Evolutionary conservation across 2,329 filamentous ascomycete species (phyloP), one percentile per base, ranked within the genome.

Genomic region (Alternaria tenuissima): DNA sequence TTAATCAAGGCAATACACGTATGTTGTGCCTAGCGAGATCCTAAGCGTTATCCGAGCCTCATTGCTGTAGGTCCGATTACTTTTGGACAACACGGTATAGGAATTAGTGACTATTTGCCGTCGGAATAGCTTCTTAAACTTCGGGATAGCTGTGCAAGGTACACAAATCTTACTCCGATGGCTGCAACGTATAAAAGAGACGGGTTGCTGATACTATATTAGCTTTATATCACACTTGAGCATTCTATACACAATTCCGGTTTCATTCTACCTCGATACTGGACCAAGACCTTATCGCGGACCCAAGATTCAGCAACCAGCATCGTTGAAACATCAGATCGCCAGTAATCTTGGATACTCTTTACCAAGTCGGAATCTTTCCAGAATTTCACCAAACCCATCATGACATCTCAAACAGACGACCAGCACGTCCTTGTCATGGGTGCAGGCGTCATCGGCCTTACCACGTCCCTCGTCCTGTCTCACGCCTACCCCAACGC

Each of bases 401-500:
- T n/a, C n/a, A 71, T 72, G 70, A 20, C 61, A 24, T 22, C 61
- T 7, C 36, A 55, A 26, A 7, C 28, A 30, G 28, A 38, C 24
- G 54, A 66, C 1, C 52, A 47, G 3, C 55, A 69, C 48, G 70
- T 78, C 60, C 60, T 71, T 55, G 58, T 78, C 55, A 67, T 78
- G 3, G 75, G 88, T 47, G 89, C 89, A 47, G 89, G 89, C 44
- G 88, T 91, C 3, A 84, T 87, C 36, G 89, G 89, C 26, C 81
- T 91, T 48, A 90, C 89, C 2, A 89, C 87, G 2, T 88, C 89
- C 18, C 81, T 89, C 30, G 78, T 86, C 12, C 81, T 91, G 12
- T 86, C 87, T 2, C 80, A 83, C 55, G 82, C 86, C 61, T 81
- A 81, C 41, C 80, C 82, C 2, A 69, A 76, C 3, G 84, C 89